These are phyloP conservation scores for Aspergillus sp. DNA, from an alignment of 2,329 filamentous ascomycete genomes.

Conservation along the genomic window DNA sequence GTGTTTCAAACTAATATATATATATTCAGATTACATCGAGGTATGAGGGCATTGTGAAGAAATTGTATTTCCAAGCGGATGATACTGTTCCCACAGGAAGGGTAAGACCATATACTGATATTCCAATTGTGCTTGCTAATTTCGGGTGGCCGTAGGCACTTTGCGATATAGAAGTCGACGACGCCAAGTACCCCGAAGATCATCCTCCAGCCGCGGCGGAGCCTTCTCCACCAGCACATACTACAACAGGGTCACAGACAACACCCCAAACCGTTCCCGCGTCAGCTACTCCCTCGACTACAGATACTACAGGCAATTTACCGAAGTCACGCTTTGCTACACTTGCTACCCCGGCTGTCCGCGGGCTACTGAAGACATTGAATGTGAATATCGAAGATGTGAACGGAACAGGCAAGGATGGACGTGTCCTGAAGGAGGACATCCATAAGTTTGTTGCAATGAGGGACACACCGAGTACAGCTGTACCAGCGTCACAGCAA, in stretches of 20 bases:
- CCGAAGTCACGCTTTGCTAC: conserved; percentile 63
- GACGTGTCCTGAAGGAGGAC: conserved; percentile 89
- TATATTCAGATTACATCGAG: conserved; percentile 82
- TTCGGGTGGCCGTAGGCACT: conserved; percentile 60
- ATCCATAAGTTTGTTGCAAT: conserved; percentile 69
- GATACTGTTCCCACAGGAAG: conserved; percentile 94
- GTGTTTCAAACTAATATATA: conserved; percentile 26
- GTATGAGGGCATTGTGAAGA: conserved; percentile 94
- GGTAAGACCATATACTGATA: conserved; percentile 33
- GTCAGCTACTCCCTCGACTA: conserved; percentile 6
- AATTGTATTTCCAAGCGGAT: conserved; percentile 90
- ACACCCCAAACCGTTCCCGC: conserved; percentile 14
- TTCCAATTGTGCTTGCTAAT: conserved; percentile 4
- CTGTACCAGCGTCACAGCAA: conserved; percentile 49
- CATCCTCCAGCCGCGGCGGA: conserved; percentile 29
- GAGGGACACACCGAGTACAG: conserved; percentile 40
- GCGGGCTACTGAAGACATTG: conserved; percentile 79
- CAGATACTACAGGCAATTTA: conserved; percentile 8
- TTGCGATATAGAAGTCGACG: conserved; percentile 91
- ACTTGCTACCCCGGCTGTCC: conserved; percentile 87
- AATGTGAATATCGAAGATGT: conserved; percentile 76
- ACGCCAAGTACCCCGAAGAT: conserved; percentile 67
- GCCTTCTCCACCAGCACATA: conserved; percentile 20
- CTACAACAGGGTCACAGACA: conserved; percentile 15
- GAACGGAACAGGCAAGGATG: conserved; percentile 83